Base-by-base conservation (phyloP, 2,329 filamentous ascomycete species). In the Colletotrichum sublineola region DNA sequence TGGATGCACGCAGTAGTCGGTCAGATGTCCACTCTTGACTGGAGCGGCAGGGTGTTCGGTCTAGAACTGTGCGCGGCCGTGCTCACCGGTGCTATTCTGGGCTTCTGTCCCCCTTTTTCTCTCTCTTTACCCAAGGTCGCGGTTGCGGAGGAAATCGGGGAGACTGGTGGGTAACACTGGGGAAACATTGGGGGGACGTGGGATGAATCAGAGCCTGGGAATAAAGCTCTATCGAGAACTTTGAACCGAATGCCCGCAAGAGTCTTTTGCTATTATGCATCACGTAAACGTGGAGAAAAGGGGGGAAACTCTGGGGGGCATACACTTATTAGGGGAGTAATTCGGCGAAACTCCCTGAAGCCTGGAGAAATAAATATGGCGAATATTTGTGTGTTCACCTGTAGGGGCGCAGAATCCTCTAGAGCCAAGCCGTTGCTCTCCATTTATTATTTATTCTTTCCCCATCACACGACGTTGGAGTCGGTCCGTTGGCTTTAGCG, bases 401-500 rank as follows among this genome's bases (percentile, higher is more conserved):
- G 63, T 46, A 44, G 38, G 8, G 48, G 29, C 38, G 31, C 60
- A 60, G 50, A 61, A 55, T 15, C 55, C 20, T 7, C n/a, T n/a
- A 31, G 38, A 65, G 66, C 70, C 70, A 73, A 73, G 70, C 55
- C 70, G 38, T 44, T 11, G 42, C 61, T 56, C 53, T 56, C 70
- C 70, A 73, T 33, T 52, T 69, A 61, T 61, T 46, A 55, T 52
- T 36, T 50, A 18, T 20, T 15, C 14, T 42, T 42, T 56, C 66
- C n/a, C 70, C 66, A 70, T 63, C 38, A 69, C 50, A 48, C n/a
- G 48, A 50, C 66, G 44, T 56, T 60, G 38, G 46, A 73, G 40
- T 73, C 70, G 70, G 70, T 61, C 70, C 70, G 66, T 70, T 65
- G 55, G 40, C 40, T 73, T 65, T 48, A 73, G 70, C 70, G 70